Evolutionary conservation across 768 basidiomycete genomes (phyloP), one percentile per base, ranked within the genome.

Genomic region (Brasilioporus rufonigricans): DNA sequence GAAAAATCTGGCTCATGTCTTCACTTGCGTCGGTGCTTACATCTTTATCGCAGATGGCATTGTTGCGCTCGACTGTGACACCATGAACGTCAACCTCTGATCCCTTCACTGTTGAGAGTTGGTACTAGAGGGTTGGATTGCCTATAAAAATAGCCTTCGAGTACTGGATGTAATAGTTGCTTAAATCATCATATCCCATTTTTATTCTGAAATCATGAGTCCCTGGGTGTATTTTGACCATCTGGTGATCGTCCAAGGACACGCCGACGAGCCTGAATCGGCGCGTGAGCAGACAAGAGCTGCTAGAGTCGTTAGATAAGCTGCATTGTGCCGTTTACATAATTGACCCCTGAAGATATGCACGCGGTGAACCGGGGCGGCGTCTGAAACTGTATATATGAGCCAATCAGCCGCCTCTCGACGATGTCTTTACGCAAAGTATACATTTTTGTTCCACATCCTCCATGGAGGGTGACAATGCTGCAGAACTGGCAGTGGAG

Each of bases 381-480:
- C 43, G 50, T 44, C 44, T 32, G 38, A 57, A 52, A 35, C 26
- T 38, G 29, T 48, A 36, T 35, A 47, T 31, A 44, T n/a, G 27
- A 5, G 9, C 27, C 27, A 16, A 16, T 23, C 48, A 50, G 27
- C 19, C 31, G 33, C 36, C 24, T 53, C 60, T 41, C 19, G 40
- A 40, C 33, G 18, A 32, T 56, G 62, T 59, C 53, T 35, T 53
- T 50, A 29, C 14, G 16, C 48, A 49, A 36, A 31, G 26, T 23
- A 33, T 13, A 4, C 49, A 46, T 24, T n/a, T 18, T 54, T 39
- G 16, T 39, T 50, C 5, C 23, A 3, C 19, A 13, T 27, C 39
- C 33, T n/a, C 35, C 44, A 67, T 69, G 67, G 60, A 61, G 39
- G 52, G n/a, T 19, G 44, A 60, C 18, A 29, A 50, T 49, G 33